Base-by-base conservation (phyloP, 352 stramenopile species). In the Phytophthora pluvialis region DNA sequence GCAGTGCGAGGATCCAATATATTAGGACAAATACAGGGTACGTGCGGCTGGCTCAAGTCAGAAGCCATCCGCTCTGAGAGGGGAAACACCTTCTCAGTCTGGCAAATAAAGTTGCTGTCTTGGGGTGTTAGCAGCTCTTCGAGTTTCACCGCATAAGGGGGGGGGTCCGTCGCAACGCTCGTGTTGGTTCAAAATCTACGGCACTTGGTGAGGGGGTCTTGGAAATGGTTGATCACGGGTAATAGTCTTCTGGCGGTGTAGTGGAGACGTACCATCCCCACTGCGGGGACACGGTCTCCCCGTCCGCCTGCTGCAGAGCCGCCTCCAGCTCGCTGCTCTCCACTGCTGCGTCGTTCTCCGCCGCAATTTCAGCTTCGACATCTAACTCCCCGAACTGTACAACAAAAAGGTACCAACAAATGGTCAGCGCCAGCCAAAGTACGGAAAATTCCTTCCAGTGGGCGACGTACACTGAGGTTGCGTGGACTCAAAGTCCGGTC, bases 231-330 rank as follows among this genome's bases (percentile, higher is more conserved):
- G 61, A 46, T 59, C 66, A 80, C 8, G 65, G 42, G 61, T 91
- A 91, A 59, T 89, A 79, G 46, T 93, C 85, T 32, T 91, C 83
- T 15, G 85, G 85, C 3, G 85, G 85, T 5, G 85, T 93, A 15
- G 78, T 91, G 25, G 85, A 93, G 33, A 93, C 85, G 56, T 93
- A 93, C 85, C 85, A 93, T 26, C 85, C 85, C 85, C 85, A 93
- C 40, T 91, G 82, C 1, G 85, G 85, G 8, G 85, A 93, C 8
- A 67, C 64, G 11, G 73, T 66, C 31, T 81, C 72, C 56, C 86
- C 75, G 4, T 78, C 72, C 10, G 71, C 66, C 60, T 83, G 67
- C 6, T 59, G n/a, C 42, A 76, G n/a, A 1, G 57, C 58, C 38
- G 44, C 35, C 26, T 68, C 46, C 16, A 70, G 42, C 9, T 73